Base-by-base conservation (phyloP, 306 rosid species). In the Ziziphus jujuba region DNA sequence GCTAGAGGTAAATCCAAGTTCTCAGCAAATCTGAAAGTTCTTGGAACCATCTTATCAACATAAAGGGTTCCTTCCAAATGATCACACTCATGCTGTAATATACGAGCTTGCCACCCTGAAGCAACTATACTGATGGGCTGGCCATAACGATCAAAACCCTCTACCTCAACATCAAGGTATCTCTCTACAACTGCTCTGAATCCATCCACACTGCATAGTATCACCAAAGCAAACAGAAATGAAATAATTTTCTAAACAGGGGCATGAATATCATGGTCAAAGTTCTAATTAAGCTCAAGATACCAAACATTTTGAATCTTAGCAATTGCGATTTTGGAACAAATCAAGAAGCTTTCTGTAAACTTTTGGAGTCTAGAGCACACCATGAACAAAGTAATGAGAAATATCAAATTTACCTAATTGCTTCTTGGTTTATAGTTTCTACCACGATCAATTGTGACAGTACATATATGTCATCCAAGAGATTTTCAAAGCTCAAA, bases 31-130 rank as follows among this genome's bases (percentile, higher is more conserved):
- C 98, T 82, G 81, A 92, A 92, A 36, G 98, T 87, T 75, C 74
- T 87, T 21, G 93, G 84, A 31, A 81, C 70, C 98, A 92, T 92
- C 85, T 80, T 92, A 79, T 92, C 98, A 15, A 89, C 95, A 63
- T 89, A 92, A 16, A 92, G 67, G 17, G 89, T 87, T 65, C 98
- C 98, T 8, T 87, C 93, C 78, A 92, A 75, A 80, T 92, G 98
- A 79, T 92, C 97, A 69, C 92, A 92, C 72, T 92, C 98, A 9
- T 92, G 97, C 35, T 92, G 98, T 62, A 92, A 80, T 74, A 92
- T 81, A 19, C 97, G 86, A 1, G 98, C 98, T 79, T 92, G 97
- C 98, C 98, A 92, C 0, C 97, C 96, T 0, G 89, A 84, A 65
- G 95, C 97, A 48, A 69, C 75, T 66, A 89, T 53, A 73, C 78